Evolutionary conservation across 805 yeast genomes (phyloP).

Genomic region (Ogataea salicorniae): DNA sequence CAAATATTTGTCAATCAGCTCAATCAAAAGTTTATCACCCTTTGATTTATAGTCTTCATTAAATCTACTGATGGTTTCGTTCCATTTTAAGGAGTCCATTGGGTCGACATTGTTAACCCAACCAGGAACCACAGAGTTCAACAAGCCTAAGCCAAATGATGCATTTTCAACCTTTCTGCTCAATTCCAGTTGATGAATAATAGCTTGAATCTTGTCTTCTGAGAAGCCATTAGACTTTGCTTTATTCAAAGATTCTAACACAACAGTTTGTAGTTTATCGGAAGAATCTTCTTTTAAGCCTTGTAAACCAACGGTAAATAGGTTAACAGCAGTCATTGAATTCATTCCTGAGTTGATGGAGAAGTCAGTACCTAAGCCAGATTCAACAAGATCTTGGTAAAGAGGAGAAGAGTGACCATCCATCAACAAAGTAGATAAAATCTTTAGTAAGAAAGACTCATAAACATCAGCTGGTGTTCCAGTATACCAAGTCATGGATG

Average conservation of each 20-base stretch:
- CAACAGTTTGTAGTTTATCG: slow-evolving; percentile 43
- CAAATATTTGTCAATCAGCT: slow-evolving; percentile 50
- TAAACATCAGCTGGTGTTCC: slow-evolving; percentile 69
- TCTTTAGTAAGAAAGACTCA: slow-evolving; percentile 65
- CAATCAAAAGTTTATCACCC: slow-evolving; percentile 56
- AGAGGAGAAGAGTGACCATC: slow-evolving; percentile 93
- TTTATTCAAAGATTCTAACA: slow-evolving; percentile 42
- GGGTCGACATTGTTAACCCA: slow-evolving; percentile 86
- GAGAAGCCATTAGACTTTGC: slow-evolving; percentile 44
- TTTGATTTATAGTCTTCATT: slow-evolving; percentile 48
- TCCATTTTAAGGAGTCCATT: slow-evolving; percentile 60
- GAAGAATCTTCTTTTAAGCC: slow-evolving; percentile 51
- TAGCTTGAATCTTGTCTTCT: slow-evolving; percentile 66
- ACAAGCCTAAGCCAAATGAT: slow-evolving; percentile 77
- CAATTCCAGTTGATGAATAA: slow-evolving; percentile 83
- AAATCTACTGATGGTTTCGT: slow-evolving; percentile 53
- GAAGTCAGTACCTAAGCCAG: slow-evolving; percentile 80
- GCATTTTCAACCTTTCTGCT: slow-evolving; percentile 82
- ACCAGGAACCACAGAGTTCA: slow-evolving; percentile 71
- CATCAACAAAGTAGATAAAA: slow-evolving; percentile 63
- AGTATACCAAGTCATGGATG: slow-evolving; percentile 84
- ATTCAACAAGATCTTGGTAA: slow-evolving; percentile 80
- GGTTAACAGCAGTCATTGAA: slow-evolving; percentile 65
- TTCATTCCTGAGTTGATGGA: slow-evolving; percentile 86
- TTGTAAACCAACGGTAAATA: slow-evolving; percentile 82